These are phyloP conservation scores for Wickerhamomyces subpelliculosus DNA, from an alignment of 805 yeast species.

Conservation along the genomic window DNA sequence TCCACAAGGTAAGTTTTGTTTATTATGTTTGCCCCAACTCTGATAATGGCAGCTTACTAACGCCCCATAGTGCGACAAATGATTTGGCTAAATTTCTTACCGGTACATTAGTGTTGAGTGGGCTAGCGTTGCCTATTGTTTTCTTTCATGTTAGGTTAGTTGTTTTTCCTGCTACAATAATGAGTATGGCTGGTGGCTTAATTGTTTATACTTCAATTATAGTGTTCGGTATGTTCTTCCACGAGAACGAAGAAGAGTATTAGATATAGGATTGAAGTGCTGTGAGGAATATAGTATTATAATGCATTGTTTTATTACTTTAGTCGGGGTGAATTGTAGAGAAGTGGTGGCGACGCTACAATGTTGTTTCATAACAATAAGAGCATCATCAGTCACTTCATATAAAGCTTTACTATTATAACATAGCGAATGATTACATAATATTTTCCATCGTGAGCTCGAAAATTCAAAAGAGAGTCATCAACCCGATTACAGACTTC, in stretches of 20 bases:
- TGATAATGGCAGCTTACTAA: constrained; percentile 14
- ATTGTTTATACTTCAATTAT: constrained; percentile 80
- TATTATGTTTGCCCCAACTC: not conserved
- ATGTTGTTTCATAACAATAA: too few relatives aligned
- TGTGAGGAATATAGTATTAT: too few relatives aligned
- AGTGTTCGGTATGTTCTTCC: constrained; percentile 73
- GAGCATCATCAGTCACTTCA: too few relatives aligned
- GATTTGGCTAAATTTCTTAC: constrained; percentile 79
- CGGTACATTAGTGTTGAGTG: constrained; percentile 70
- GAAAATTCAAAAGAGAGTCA: too few relatives aligned
- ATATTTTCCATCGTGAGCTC: too few relatives aligned
- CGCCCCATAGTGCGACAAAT: constrained; percentile 32
- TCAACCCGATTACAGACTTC: too few relatives aligned
- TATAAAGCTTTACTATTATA: too few relatives aligned
- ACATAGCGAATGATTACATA: too few relatives aligned
- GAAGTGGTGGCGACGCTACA: too few relatives aligned
- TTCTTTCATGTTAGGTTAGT: constrained; percentile 72
- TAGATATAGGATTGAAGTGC: constrained; percentile 11
- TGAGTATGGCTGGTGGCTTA: constrained; percentile 81
- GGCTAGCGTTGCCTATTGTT: constrained; percentile 67
- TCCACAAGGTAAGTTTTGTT: constrained; percentile 28
- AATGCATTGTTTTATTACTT: too few relatives aligned
- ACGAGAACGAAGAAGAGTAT: constrained; percentile 35
- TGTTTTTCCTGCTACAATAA: constrained; percentile 58
- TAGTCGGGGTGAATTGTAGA: too few relatives aligned